phyloP scores from a whole-genome alignment of 306 rosid genomes.

The Begonia masoniana region DNA sequence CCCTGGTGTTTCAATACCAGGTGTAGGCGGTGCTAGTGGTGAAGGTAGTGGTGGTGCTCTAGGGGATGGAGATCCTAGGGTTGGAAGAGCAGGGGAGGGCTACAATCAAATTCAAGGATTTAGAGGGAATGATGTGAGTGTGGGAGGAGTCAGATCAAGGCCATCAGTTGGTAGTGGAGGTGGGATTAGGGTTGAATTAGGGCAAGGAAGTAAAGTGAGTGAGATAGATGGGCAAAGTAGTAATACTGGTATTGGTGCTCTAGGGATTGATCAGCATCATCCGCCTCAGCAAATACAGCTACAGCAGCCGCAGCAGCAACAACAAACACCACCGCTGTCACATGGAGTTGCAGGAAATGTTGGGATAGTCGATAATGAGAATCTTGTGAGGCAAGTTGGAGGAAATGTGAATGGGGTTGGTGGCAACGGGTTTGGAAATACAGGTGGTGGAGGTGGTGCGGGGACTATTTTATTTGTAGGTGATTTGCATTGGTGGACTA shows the following conservation, averaged over 20 bases:
- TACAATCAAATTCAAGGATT: constrained; percentile 52
- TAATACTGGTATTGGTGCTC: constrained; percentile 29
- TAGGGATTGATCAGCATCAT: constrained; percentile 41
- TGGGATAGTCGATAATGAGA: constrained; percentile 40
- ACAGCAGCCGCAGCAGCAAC: constrained; percentile 3
- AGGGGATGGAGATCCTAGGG: constrained; percentile 23
- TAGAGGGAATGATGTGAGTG: constrained; percentile 39
- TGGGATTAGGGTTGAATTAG: constrained; percentile 85
- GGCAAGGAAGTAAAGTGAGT: constrained; percentile 34
- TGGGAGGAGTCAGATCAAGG: constrained; percentile 37
- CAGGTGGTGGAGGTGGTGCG: constrained; percentile 32
- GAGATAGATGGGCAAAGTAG: constrained; percentile 54
- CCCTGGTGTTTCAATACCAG: constrained; percentile 31
- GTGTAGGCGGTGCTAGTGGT: constrained; percentile 30
- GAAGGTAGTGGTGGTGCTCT: constrained; percentile 6
- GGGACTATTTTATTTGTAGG: constrained; percentile 51
- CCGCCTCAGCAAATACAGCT: constrained; percentile 16
- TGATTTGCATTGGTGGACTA: constrained; percentile 51
- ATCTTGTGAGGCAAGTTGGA: constrained; percentile 44
- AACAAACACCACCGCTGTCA: constrained; percentile 6
- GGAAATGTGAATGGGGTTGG: constrained; percentile 27
- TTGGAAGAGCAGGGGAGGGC: constrained; percentile 31
- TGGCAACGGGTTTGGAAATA: constrained; percentile 19
- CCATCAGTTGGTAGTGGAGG: constrained; percentile 26
- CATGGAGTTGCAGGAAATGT: constrained; percentile 29